Evolutionary conservation across 805 yeast species (phyloP), one percentile per base, ranked within the genome.

Genomic region (Candida orba): DNA sequence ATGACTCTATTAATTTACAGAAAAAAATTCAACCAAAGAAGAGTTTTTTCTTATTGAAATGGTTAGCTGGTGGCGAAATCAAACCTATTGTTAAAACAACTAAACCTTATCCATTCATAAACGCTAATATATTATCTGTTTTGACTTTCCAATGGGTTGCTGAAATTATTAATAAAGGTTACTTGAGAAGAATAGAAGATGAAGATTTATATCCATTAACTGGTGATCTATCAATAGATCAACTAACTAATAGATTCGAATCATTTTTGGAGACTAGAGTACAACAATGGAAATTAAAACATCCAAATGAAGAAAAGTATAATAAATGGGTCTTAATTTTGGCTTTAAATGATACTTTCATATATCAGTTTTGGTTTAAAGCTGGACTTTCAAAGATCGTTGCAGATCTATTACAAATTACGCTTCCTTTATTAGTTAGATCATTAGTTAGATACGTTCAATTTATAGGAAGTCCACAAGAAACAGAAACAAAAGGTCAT

Each of bases 371-470:
- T 52, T 66, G 70, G 71, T 22, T 41, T 2, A 37, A 47, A n/a
- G 60, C 57, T 6, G 67, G 65, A 33, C 27, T 52, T 12, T 37
- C 54, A 27, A 64, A 65, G 41, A 48, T 57, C 23, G 12, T 58
- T 15, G 51, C 61, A 30, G 72, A 69, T 51, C 33, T 52, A 5
- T 45, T 59, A 7, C 64, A 59, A 42, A 78, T 84, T 2, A 64
- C 79, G 27, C 77, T 80, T 32, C 90, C 95, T 1, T 66, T 87
- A 50, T 59, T 86, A 10, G 77, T 86, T 4, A 76, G 79, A 58
- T 69, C 74, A 32, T 66, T 88, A 45, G 83, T 87, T 48, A 68
- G 67, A 36, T 84, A 76, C 52, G 84, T 85, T n/a, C 78, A 74
- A 50, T 56, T 58, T 39, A 71, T 73, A 52, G 61, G 57, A 37